Percentiles rank a stretch among this genome's conserved stretches.
Evolutionary conservation across 805 yeast genomes (phyloP).

Genomic region (Yarrowia deformans): DNA sequence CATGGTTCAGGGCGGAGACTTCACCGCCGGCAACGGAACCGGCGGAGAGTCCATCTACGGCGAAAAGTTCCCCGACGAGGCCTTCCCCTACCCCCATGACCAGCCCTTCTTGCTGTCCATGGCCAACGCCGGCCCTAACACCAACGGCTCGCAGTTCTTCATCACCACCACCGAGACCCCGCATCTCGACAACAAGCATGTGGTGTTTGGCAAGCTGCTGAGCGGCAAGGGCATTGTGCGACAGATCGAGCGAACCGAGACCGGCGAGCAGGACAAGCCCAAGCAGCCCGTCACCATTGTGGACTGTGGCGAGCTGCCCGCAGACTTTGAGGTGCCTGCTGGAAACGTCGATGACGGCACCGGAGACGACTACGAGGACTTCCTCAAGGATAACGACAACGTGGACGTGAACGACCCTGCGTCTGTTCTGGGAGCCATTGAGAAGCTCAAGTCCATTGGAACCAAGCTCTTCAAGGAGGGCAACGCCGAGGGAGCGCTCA

Average conservation of each 20-base stretch:
- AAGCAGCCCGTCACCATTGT: constrained; percentile 69
- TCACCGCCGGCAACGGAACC: constrained; percentile 73
- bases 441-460: constrained; percentile 75
- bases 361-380: constrained; percentile 82
- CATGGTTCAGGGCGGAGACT: constrained; percentile 97
- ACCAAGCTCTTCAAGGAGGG: constrained; percentile 76
- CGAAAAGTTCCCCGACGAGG: constrained; percentile 89
- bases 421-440: constrained; percentile 71
- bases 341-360: constrained; percentile 70
- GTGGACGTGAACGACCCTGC: constrained; percentile 62
- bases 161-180: constrained; percentile 93
- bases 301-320: constrained; percentile 79
- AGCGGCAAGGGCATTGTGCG: constrained; percentile 83
- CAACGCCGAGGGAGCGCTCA: constrained; percentile 61
- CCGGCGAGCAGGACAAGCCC: constrained; percentile 76
- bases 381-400: constrained; percentile 72
- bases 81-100: constrained; percentile 76
- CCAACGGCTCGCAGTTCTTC: constrained; percentile 96
- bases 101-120: constrained; percentile 88
- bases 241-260: constrained; percentile 72
- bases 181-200: constrained; percentile 94
- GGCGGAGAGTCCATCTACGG: constrained; percentile 88
- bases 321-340: constrained; percentile 59
- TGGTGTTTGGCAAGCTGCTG: constrained; percentile 90
- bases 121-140: constrained; percentile 97